These are phyloP conservation scores for Candida easanensis DNA, from an alignment of 805 yeast species.

Conservation along the genomic window DNA sequence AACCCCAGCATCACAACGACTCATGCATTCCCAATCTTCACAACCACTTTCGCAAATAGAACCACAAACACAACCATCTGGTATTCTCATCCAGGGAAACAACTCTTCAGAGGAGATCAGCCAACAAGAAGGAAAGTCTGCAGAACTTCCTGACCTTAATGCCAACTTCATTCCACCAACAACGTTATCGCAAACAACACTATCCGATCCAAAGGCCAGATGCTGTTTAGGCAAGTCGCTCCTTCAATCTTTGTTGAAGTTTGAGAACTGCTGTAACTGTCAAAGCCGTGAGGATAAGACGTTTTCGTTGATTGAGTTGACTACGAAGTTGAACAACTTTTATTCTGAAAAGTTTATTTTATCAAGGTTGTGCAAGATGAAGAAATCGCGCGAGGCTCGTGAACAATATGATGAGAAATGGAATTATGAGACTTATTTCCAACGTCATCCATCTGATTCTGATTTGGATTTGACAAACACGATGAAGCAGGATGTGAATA, in stretches of 20 bases:
- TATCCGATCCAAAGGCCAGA: slow-evolving; percentile 2
- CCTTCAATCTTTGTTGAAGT: slow-evolving; percentile 21
- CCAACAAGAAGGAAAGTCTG: slow-evolving; percentile 11
- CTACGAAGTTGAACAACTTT: slow-evolving; percentile 19
- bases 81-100: slow-evolving; percentile 11
- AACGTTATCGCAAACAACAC: not conserved
- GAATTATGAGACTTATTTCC: slow-evolving; percentile 42
- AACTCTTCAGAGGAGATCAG: slow-evolving; percentile 13
- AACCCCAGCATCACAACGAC: slow-evolving; percentile 5
- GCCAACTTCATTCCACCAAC: slow-evolving; percentile 5
- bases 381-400: slow-evolving; percentile 4
- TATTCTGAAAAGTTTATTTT: slow-evolving; percentile 14
- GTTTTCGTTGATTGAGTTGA: slow-evolving; percentile 15
- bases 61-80: slow-evolving; percentile 11
- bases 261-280: slow-evolving; percentile 18
- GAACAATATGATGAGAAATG: slow-evolving; percentile 35
- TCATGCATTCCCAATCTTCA: slow-evolving; percentile 5
- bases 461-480: not conserved
- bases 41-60: slow-evolving; percentile 11
- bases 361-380: slow-evolving; percentile 8
- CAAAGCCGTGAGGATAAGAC: slow-evolving; percentile 17
- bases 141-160: slow-evolving; percentile 13
- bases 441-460: slow-evolving; percentile 22
- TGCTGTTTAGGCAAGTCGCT: slow-evolving; percentile 19
- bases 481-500: slow-evolving; percentile 38